A percentile compares a stretch with the other conserved stretches of the same genome.
These are phyloP conservation scores for Excoecaria agallocha DNA, from an alignment of 345 rosid species.

Conservation along the genomic window DNA sequence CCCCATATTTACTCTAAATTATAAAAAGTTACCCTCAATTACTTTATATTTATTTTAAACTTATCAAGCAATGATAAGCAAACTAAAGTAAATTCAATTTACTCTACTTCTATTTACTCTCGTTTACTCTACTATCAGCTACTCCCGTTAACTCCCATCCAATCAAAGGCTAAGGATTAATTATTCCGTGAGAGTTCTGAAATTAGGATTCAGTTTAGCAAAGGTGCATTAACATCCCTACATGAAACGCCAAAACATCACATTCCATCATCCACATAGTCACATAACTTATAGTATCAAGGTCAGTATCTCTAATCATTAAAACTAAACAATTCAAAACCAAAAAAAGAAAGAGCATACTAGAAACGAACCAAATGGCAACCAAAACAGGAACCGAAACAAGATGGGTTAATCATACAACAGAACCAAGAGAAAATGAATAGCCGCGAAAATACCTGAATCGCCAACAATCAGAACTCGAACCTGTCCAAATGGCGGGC, in stretches of 20 bases:
- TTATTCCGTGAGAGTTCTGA: not conserved
- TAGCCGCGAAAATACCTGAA: slow-evolving; percentile 52
- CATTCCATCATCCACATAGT: not conserved
- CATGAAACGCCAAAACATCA: not conserved
- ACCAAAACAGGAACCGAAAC: not conserved
- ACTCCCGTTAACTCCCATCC: too few relatives aligned
- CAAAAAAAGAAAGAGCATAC: not conserved
- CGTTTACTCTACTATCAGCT: too few relatives aligned
- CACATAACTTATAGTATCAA: not conserved
- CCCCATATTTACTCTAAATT: too few relatives aligned
- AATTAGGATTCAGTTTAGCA: not conserved
- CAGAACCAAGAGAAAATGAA: not conserved
- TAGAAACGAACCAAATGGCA: not conserved
- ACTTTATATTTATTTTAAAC: too few relatives aligned
- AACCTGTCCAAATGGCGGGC: slow-evolving; percentile 91
- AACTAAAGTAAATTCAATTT: too few relatives aligned
- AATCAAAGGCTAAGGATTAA: too few relatives aligned
- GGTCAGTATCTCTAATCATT: not conserved
- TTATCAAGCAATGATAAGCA: too few relatives aligned
- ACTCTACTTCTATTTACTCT: too few relatives aligned
- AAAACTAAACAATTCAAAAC: not conserved
- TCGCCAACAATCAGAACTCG: slow-evolving; percentile 97
- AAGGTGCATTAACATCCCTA: not conserved
- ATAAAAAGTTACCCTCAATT: too few relatives aligned
- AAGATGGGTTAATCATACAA: not conserved